Percentiles rank a stretch among this genome's conserved stretches.
phyloP scores from a whole-genome alignment of 2,329 filamentous ascomycete genomes.

The Sporothrix sp. region DNA sequence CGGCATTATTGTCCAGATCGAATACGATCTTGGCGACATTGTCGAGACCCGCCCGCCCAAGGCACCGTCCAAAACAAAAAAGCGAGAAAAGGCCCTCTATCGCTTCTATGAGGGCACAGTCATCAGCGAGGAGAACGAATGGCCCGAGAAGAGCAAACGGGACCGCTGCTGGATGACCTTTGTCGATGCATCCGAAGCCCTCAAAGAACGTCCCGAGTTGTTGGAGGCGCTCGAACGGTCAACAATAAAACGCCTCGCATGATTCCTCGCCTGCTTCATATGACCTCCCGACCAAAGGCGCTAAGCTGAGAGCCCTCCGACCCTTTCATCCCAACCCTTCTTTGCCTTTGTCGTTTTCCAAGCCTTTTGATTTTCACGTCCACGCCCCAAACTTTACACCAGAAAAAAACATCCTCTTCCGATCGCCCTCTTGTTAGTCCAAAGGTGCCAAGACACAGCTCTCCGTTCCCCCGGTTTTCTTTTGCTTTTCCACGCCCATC shows the following conservation, averaged over 20 bases:
- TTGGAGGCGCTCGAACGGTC: conserved; percentile 78
- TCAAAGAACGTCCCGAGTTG: conserved; percentile 74
- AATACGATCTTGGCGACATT: conserved; percentile 78
- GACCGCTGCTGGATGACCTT: conserved; percentile 86
- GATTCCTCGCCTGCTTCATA: background rate
- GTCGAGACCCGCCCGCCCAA: conserved; percentile 75
- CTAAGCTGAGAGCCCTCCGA: no score
- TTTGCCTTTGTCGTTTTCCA: no score
- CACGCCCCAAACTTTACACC: no score
- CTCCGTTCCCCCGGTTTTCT: no score
- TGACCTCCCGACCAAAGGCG: no score
- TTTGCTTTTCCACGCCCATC: no score
- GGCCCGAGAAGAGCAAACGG: conserved; percentile 92
- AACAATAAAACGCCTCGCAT: conserved; percentile 43
- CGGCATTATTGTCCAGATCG: conserved; percentile 76
- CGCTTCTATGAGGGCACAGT: conserved; percentile 86
- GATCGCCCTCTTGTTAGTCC: no score
- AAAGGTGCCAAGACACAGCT: no score
- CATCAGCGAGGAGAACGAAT: conserved; percentile 70
- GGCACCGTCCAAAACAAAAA: conserved; percentile 41
- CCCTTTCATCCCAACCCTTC: no score
- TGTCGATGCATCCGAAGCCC: conserved; percentile 64
- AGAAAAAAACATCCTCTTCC: no score
- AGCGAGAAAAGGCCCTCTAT: conserved; percentile 54
- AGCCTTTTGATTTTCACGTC: no score